Evolutionary conservation across 2,329 filamentous ascomycete species (phyloP), one percentile per base, ranked within the genome.

Genomic region (Bipolaris bicolor): DNA sequence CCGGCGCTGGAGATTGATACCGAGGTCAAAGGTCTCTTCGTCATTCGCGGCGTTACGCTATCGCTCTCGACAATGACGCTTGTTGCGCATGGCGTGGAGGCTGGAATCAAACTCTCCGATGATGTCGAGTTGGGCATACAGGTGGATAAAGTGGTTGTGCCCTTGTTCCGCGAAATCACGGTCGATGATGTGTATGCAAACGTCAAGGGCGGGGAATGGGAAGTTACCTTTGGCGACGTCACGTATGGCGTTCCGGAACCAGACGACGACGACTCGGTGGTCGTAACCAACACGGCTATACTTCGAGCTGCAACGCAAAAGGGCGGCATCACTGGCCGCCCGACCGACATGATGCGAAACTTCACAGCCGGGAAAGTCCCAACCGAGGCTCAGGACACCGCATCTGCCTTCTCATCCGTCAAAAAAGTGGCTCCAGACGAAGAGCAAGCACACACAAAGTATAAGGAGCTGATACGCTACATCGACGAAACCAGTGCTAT

Each of bases 1-100:
- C 81, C 83, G 0, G 82, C 82, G 1, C 66, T 85, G 50, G 82
- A 84, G 62, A 84, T 85, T 41, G 83, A 85, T 61, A 82, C 79
- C 0, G 80, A 83, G 24, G 80, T 84, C 13, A 77, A 82, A 60
- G 83, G 83, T 0, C 69, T 84, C 16, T 79, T 85, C 63, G 81
- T 83, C 6, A 75, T 84, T 39, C 75, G 83, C n/a, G 83, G 82
- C 0, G 65, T 83, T 3, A 84, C 82, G 0, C 73, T 85, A n/a
- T 81, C 77, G 1, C 66, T 84, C 3, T 82, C 80, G 1, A 81
- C 73, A 5, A 63, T 85, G 53, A 83, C 78, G 3, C 72, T 83
- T 24, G 77, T 80, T 5, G 81, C 81, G 2, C 81, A 84, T 70
- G 82, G 83, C 1, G 74, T 84, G 24, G 82, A 85, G 62, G 79